These are phyloP conservation scores for Aspergillus terreus DNA, from an alignment of 2,329 filamentous ascomycete species.

Conservation along the genomic window DNA sequence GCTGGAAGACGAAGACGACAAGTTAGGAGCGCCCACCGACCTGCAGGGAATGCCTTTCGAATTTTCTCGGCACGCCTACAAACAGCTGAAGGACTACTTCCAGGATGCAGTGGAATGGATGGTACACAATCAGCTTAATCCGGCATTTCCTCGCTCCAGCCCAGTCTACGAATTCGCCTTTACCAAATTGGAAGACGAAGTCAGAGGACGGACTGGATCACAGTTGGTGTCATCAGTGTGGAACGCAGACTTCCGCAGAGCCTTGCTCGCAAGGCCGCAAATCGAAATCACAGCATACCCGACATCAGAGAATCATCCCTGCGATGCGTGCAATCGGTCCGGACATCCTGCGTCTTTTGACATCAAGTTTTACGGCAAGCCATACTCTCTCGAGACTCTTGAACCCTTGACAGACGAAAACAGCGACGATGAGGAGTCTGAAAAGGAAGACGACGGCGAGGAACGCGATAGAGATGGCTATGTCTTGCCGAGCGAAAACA, in stretches of 20 bases:
- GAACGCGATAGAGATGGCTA: slow-evolving; percentile 45
- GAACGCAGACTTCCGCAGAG: slow-evolving; percentile 62
- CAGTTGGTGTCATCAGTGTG: slow-evolving; percentile 71
- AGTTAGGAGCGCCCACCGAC: slow-evolving; percentile 54
- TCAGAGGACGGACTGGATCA: slow-evolving; percentile 62
- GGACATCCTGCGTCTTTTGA: slow-evolving; percentile 65
- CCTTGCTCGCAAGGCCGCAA: slow-evolving; percentile 63
- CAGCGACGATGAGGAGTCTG: slow-evolving; percentile 35
- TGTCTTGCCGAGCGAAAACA: slow-evolving; percentile 41
- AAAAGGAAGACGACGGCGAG: slow-evolving; percentile 30
- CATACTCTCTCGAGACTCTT: slow-evolving; percentile 64
- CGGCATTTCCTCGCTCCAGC: slow-evolving; percentile 61
- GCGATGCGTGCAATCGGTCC: slow-evolving; percentile 68
- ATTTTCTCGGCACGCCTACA: slow-evolving; percentile 64
- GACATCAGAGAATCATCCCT: slow-evolving; percentile 47
- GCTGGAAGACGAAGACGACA: slow-evolving; percentile 57
- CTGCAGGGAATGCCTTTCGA: slow-evolving; percentile 59
- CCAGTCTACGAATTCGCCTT: slow-evolving; percentile 67
- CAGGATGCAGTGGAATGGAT: slow-evolving; percentile 74
- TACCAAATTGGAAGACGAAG: slow-evolving; percentile 67
- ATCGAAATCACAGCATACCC: slow-evolving; percentile 51
- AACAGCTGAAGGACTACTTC: slow-evolving; percentile 69
- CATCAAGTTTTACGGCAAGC: slow-evolving; percentile 60
- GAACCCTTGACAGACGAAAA: slow-evolving; percentile 56
- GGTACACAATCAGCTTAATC: slow-evolving; percentile 73